Conservation (phyloP, 805 yeast genomes). For the Kuraishia piskuri region DNA sequence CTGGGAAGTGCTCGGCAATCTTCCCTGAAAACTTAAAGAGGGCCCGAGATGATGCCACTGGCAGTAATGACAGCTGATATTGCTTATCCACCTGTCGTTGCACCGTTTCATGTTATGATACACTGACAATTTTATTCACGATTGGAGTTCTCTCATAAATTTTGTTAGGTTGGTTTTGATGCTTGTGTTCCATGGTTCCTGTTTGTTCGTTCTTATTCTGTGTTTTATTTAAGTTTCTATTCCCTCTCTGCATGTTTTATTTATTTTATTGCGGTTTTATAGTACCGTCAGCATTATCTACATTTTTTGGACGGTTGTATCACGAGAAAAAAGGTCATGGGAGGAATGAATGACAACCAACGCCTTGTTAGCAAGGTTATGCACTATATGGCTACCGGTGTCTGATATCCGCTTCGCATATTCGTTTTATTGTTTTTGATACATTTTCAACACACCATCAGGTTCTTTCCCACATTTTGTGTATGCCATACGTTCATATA, state of each 20-base stretch:
- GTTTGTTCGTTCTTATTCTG: background rate
- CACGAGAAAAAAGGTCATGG: background rate
- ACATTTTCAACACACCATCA: background rate
- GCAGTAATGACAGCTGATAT: background rate
- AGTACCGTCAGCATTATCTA: background rate
- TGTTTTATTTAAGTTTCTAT: background rate
- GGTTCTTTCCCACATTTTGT: background rate
- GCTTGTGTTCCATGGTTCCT: too few relatives aligned
- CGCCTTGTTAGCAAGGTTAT: background rate
- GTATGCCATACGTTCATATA: too few relatives aligned
- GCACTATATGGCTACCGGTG: background rate
- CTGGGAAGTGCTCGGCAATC: slow-evolving; percentile 25
- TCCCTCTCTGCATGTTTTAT: background rate
- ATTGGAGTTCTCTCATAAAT: background rate
- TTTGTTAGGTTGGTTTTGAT: background rate
- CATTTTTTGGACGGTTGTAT: background rate
- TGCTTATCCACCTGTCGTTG: background rate
- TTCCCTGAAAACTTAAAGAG: slow-evolving; percentile 2
- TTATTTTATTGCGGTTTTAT: background rate
- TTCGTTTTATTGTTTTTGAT: too few relatives aligned
- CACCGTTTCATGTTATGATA: background rate
- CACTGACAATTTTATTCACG: background rate
- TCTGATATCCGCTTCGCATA: background rate
- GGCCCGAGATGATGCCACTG: background rate
- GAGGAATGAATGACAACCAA: background rate